These are phyloP conservation scores for Cercospora janseana DNA, from an alignment of 2,329 filamentous ascomycete genomes.

Conservation along the genomic window DNA sequence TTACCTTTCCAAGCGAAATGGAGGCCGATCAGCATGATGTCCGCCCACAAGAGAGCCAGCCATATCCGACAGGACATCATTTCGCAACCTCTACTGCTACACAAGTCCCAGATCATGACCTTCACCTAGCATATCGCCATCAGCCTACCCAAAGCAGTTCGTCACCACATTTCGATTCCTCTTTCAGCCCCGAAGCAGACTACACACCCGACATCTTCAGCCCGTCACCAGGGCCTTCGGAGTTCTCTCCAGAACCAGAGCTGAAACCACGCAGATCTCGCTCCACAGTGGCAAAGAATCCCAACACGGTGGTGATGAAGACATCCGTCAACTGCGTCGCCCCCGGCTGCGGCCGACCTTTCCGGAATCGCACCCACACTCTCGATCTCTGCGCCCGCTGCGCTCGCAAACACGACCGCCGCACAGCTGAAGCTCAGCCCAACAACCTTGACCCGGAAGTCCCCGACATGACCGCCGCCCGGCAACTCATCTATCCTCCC, in stretches of 20 bases:
- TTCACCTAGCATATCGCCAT: slow-evolving; percentile 8
- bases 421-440: slow-evolving; percentile 12
- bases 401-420: slow-evolving; percentile 20
- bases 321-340: slow-evolving; percentile 12
- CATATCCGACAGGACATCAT: slow-evolving; percentile 1
- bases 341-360: slow-evolving; percentile 8
- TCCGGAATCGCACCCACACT: slow-evolving; percentile 9
- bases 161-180: background rate
- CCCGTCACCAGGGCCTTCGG: slow-evolving; percentile 2
- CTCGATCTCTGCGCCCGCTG: slow-evolving; percentile 23
- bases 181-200: slow-evolving; percentile 1
- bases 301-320: slow-evolving; percentile 4
- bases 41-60: background rate
- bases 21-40: background rate
- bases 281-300: background rate
- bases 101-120: slow-evolving; percentile 6
- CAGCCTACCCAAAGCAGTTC: background rate
- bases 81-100: background rate
- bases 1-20: background rate
- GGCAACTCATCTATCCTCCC: slow-evolving; percentile 16
- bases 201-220: slow-evolving; percentile 8
- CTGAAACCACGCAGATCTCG: background rate
- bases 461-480: slow-evolving; percentile 10
- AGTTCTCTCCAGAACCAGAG: slow-evolving; percentile 7
- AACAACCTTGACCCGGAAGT: slow-evolving; percentile 19